Conservation (phyloP, 1,284 basidiomycete species). For the Ceratobasidium sp. region DNA sequence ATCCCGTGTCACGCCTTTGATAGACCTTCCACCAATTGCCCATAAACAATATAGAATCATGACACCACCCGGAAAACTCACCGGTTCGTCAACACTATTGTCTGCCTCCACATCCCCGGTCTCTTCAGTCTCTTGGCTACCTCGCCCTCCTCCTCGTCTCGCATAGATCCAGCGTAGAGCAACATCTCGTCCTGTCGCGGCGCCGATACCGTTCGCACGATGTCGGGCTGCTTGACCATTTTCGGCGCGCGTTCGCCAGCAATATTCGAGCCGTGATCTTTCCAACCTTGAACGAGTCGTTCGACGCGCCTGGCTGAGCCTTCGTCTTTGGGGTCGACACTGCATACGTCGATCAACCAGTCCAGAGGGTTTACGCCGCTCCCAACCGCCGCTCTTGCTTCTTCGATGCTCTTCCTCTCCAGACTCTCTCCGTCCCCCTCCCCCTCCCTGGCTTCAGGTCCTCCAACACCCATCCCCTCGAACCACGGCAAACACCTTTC, state of each 20-base stretch:
- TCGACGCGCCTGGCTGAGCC: slow-evolving; percentile 49
- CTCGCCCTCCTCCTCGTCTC: not conserved
- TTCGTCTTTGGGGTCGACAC: slow-evolving; percentile 57
- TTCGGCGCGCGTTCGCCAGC: slow-evolving; percentile 38
- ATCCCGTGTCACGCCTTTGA: slow-evolving; percentile 42
- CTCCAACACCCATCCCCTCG: slow-evolving; percentile 48
- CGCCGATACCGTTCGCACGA: not conserved
- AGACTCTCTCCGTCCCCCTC: not conserved
- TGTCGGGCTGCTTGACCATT: not conserved
- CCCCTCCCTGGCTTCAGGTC: not conserved
- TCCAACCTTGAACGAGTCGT: slow-evolving; percentile 51
- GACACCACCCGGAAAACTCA: slow-evolving; percentile 2
- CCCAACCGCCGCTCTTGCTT: slow-evolving; percentile 47
- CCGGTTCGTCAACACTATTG: slow-evolving; percentile 42
- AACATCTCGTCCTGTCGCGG: slow-evolving; percentile 14
- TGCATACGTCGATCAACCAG: slow-evolving; percentile 59
- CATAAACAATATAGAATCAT: not conserved
- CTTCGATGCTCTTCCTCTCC: not conserved
- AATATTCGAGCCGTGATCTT: slow-evolving; percentile 46
- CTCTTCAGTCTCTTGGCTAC: slow-evolving; percentile 6
- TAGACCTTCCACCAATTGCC: slow-evolving; percentile 25
- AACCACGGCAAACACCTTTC: slow-evolving; percentile 56
- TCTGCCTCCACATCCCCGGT: slow-evolving; percentile 42
- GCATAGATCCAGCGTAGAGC: slow-evolving; percentile 17
- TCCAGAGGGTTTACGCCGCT: slow-evolving; percentile 55